Evolutionary conservation across 2,329 filamentous ascomycete species (phyloP), one percentile per base, ranked within the genome.

Genomic region (Diplodia sapinea): DNA sequence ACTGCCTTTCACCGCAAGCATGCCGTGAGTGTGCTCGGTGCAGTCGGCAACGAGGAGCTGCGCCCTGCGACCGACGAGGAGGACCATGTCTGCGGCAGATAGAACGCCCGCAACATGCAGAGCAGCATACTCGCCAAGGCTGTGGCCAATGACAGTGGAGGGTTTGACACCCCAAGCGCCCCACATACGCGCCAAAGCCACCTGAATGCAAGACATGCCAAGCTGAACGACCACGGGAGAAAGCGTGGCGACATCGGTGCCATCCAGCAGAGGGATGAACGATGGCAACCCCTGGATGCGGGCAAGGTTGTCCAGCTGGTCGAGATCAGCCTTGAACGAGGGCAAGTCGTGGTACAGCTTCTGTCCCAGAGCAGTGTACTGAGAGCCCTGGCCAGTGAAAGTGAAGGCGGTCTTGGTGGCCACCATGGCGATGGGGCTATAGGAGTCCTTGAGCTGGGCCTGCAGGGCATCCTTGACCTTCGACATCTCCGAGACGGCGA

Each of bases 41-140:
- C 90, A 93, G 70, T 86, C 85, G 65, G 87, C 81, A 54, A 88
- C 84, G 3, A 93, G 82, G 17, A 92, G 81, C 74, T 86, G 81
- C 17, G 91, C 90, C 70, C 91, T 86, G 65, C 82, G 82, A 49
- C 91, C 91, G 23, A 93, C 89, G 1, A 94, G 82, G 70, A 88
- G 89, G 66, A 94, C 86, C 73, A 90, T 87, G 74, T 93, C 90
- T 71, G 86, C 87, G 23, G 86, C 88, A 20, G 89, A 91, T 36
- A 92, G 81, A 17, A 92, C 89, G 61, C 89, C 90, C 65, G 90
- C 88, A 50, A 88, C 84, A 72, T 91, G 85, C 12, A 93, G 85
- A 50, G 90, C 90, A 47, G 90, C 89, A 72, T 92, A 92, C 76
- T 93, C 90, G 65, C 90, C 90, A 33, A 93, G 80, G 72, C 88